Percentiles rank a stretch among this genome's conserved stretches.
Conservation (phyloP, 1,139 yeast species). For the Taphrina populina region DNA sequence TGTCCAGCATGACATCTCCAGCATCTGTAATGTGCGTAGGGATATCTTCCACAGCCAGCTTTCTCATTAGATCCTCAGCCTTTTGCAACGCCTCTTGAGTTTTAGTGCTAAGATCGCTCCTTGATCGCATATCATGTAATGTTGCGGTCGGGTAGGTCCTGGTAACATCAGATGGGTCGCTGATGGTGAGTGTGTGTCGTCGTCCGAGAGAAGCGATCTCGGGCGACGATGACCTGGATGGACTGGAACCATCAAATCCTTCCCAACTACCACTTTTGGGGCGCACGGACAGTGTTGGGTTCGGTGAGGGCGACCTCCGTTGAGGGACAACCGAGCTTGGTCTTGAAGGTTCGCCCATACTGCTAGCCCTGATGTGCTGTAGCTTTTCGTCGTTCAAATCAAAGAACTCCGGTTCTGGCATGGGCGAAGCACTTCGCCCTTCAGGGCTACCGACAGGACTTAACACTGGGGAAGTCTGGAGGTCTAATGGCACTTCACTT, state of each 20-base stretch:
- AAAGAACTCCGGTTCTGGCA: constrained; percentile 31
- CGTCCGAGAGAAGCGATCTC: background rate
- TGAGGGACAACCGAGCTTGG: constrained; percentile 30
- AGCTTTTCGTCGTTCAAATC: constrained; percentile 28
- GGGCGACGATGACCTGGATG: background rate
- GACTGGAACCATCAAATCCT: constrained; percentile 8
- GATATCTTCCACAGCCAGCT: constrained; percentile 67
- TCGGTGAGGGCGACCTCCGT: constrained; percentile 12
- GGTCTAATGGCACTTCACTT: constrained; percentile 67
- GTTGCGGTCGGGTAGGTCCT: constrained; percentile 34
- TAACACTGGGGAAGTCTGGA: constrained; percentile 87
- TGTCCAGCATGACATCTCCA: constrained; percentile 87
- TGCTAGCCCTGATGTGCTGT: constrained; percentile 28
- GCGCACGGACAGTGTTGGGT: background rate
- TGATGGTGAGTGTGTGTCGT: constrained; percentile 19
- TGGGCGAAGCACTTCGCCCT: constrained; percentile 8
- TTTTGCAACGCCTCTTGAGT: constrained; percentile 54
- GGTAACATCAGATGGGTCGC: constrained; percentile 17
- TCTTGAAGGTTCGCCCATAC: constrained; percentile 13
- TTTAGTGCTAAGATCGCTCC: constrained; percentile 44
- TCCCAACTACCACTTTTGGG: constrained; percentile 30
- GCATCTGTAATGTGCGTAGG: constrained; percentile 86
- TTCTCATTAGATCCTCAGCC: constrained; percentile 67
- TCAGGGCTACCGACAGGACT: constrained; percentile 58
- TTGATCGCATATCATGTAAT: constrained; percentile 14